Conservation (phyloP, 495 filamentous ascomycete genomes). For the Neurospora sp. region DNA sequence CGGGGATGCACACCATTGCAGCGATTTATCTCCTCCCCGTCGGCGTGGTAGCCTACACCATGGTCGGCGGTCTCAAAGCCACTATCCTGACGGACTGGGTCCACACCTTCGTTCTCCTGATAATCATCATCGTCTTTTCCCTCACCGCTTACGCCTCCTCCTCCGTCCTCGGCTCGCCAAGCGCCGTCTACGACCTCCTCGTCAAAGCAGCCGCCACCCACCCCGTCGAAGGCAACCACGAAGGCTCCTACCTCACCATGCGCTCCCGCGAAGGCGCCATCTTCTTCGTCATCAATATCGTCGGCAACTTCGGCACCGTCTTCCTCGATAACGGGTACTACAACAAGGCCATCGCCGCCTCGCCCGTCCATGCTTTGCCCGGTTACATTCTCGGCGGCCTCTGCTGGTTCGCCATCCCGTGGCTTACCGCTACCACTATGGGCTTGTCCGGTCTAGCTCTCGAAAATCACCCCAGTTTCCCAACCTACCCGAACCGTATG, state of each 20-base stretch:
- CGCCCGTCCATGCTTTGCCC: conserved; percentile 78
- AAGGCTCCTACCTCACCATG: conserved; percentile 88
- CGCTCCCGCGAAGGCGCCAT: conserved; percentile 75
- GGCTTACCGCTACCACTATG: conserved; percentile 88
- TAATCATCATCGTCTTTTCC: conserved; percentile 86
- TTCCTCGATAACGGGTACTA: conserved; percentile 80
- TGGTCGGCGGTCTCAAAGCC: conserved; percentile 40
- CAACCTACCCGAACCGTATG: conserved; percentile 65
- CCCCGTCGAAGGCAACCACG: conserved; percentile 76
- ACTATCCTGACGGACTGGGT: conserved; percentile 46
- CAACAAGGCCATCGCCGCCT: conserved; percentile 92
- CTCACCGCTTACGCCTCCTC: conserved; percentile 78
- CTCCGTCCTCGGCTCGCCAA: conserved; percentile 66
- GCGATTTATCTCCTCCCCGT: conserved; percentile 86
- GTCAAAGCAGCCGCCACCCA: conserved; percentile 57
- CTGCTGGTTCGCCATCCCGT: conserved; percentile 93
- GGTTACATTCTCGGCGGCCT: conserved; percentile 89
- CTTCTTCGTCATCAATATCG: conserved; percentile 94
- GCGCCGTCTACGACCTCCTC: conserved; percentile 71
- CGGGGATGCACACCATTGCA: conserved; percentile 76
- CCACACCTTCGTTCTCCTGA: conserved; percentile 77
- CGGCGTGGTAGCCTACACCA: conserved; percentile 72
- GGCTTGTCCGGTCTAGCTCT: conserved; percentile 81
- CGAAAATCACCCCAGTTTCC: conserved; percentile 64
- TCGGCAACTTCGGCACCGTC: conserved; percentile 74